Percentiles rank a stretch among this genome's conserved stretches.
Conservation (phyloP, 2,329 filamentous ascomycete species). For the Curvularia lunata region DNA sequence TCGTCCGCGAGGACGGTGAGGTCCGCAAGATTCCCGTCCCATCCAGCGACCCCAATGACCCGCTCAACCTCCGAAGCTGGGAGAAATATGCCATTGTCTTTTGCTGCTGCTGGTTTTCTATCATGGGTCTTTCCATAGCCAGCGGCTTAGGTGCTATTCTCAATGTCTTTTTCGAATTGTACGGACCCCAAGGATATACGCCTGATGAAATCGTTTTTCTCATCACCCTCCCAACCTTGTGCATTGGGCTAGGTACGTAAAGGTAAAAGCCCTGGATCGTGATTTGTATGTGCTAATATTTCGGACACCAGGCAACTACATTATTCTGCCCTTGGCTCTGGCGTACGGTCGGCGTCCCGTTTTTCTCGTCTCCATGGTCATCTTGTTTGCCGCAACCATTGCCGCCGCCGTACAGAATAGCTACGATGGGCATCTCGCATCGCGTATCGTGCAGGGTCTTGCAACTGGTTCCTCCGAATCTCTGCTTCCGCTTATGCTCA, state of each 20-base stretch:
- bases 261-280: neutral
- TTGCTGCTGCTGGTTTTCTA: slow-evolving; percentile 7
- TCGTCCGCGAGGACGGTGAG: slow-evolving; percentile 1
- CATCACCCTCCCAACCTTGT: neutral
- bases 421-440: neutral
- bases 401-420: neutral
- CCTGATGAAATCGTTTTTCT: neutral
- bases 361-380: neutral
- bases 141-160: neutral
- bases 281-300: neutral
- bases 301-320: neutral
- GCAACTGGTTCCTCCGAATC: neutral
- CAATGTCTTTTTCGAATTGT: slow-evolving; percentile 1
- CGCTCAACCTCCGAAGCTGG: neutral
- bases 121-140: neutral
- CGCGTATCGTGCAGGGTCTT: neutral
- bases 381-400: neutral
- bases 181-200: neutral
- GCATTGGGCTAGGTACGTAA: neutral
- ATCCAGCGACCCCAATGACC: slow-evolving; percentile 1
- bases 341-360: neutral
- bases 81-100: neutral
- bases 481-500: neutral
- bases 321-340: neutral
- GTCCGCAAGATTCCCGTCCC: neutral